Evolutionary conservation across 2,329 filamentous ascomycete genomes (phyloP).

Genomic region (Neopestalotiopsis sp.): DNA sequence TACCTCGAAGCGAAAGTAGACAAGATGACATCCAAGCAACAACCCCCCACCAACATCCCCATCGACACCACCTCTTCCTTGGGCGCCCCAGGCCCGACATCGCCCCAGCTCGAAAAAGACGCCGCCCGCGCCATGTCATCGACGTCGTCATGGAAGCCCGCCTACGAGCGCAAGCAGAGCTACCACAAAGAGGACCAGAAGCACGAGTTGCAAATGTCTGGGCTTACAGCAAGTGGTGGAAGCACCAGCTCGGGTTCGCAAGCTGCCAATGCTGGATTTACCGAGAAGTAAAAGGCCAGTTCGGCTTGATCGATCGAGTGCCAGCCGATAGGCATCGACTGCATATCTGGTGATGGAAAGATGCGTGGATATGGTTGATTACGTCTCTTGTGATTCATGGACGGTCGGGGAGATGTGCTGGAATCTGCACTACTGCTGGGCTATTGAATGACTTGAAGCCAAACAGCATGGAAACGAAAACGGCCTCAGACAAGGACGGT

Average conservation of each 20-base stretch:
- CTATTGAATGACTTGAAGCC: too few relatives aligned
- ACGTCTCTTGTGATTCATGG: too few relatives aligned
- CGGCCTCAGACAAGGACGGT: too few relatives aligned
- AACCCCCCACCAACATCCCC: slow-evolving; percentile 16
- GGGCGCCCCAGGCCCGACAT: slow-evolving; percentile 24
- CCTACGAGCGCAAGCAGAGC: slow-evolving; percentile 50
- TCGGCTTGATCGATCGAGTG: background rate
- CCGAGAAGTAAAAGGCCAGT: background rate
- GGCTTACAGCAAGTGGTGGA: slow-evolving; percentile 39
- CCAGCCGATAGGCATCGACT: too few relatives aligned
- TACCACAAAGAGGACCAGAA: slow-evolving; percentile 61
- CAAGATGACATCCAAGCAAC: background rate
- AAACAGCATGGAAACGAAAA: too few relatives aligned
- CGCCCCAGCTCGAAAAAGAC: slow-evolving; percentile 38
- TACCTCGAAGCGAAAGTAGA: background rate
- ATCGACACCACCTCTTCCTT: slow-evolving; percentile 22
- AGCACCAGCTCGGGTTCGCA: slow-evolving; percentile 22
- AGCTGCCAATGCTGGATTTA: too few relatives aligned
- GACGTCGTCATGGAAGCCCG: slow-evolving; percentile 53
- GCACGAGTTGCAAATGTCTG: slow-evolving; percentile 55
- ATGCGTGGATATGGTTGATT: too few relatives aligned
- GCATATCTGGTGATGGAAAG: too few relatives aligned
- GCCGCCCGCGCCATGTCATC: slow-evolving; percentile 42
- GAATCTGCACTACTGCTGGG: too few relatives aligned
- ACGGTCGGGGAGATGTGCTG: too few relatives aligned